These are phyloP conservation scores for Phytophthora sansomeana DNA, from an alignment of 352 stramenopile genomes.

Conservation along the genomic window DNA sequence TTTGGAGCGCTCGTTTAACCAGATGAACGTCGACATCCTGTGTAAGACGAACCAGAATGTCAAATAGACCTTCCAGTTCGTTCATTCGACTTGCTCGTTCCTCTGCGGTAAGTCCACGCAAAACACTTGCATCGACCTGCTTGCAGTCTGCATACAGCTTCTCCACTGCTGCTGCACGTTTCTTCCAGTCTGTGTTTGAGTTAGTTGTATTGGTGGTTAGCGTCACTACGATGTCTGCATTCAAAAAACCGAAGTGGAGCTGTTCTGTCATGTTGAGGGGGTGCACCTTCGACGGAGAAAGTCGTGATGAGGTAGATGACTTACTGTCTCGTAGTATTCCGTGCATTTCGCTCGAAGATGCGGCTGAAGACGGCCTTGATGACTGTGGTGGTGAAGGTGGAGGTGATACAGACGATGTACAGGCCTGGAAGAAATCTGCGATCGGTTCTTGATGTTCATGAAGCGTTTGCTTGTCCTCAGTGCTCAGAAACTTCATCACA, in stretches of 20 bases:
- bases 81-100: conserved; percentile 17
- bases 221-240: conserved; percentile 42
- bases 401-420: conserved; percentile 11
- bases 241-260: conserved; percentile 60
- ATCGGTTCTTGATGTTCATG: conserved; percentile 58
- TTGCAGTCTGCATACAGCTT: conserved; percentile 56
- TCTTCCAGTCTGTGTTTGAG: conserved; percentile 83
- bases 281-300: conserved; percentile 34
- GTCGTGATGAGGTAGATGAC: background rate
- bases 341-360: conserved; percentile 1
- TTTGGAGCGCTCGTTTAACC: conserved; percentile 73
- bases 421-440: conserved; percentile 52
- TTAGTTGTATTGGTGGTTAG: conserved; percentile 51
- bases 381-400: conserved; percentile 20
- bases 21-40: conserved; percentile 74
- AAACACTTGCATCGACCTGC: conserved; percentile 29
- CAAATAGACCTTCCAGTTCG: conserved; percentile 48
- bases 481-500: conserved; percentile 64
- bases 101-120: conserved; percentile 30
- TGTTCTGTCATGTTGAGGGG: conserved; percentile 5
- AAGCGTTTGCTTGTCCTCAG: conserved; percentile 68
- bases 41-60: conserved; percentile 58
- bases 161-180: conserved; percentile 61
- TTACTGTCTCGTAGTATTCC: background rate
- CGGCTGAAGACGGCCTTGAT: conserved; percentile 13